These are phyloP conservation scores for Phalaenopsis hybrid DNA, from an alignment of 116 monocot genomes.

Conservation along the genomic window DNA sequence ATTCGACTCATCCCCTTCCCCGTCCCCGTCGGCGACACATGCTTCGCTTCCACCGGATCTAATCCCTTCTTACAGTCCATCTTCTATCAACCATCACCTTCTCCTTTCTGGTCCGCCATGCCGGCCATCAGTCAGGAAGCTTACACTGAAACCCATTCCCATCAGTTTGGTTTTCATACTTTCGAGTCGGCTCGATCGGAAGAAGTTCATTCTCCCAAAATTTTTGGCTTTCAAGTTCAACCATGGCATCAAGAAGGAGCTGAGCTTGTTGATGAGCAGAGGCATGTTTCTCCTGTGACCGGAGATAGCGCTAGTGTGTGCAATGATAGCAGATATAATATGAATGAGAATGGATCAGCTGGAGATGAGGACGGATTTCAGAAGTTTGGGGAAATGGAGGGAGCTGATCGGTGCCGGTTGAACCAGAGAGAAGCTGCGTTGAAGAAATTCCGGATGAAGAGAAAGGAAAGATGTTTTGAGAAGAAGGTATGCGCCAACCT, in stretches of 20 bases:
- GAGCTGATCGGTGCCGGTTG: slow-evolving; percentile 5
- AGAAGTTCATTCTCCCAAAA: background rate
- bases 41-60: slow-evolving; percentile 9
- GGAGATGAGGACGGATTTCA: background rate
- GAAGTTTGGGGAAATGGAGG: too few relatives aligned
- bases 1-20: slow-evolving; percentile 28
- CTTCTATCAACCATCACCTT: slow-evolving; percentile 18
- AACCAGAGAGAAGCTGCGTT: slow-evolving; percentile 53
- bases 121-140: slow-evolving; percentile 20
- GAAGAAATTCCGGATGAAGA: slow-evolving; percentile 61
- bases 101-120: slow-evolving; percentile 6
- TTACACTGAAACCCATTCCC: background rate
- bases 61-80: slow-evolving; percentile 16
- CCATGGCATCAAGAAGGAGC: slow-evolving; percentile 4
- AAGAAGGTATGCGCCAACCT: slow-evolving; percentile 43
- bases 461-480: slow-evolving; percentile 76
- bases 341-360: background rate
- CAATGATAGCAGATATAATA: slow-evolving; percentile 8
- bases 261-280: slow-evolving; percentile 5
- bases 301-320: slow-evolving; percentile 20
- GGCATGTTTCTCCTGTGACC: slow-evolving; percentile 12
- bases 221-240: background rate
- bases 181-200: background rate
- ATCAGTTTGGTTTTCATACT: slow-evolving; percentile 14
- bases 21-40: slow-evolving; percentile 21